Evolutionary conservation across 352 stramenopile species (phyloP).

Genomic region (Phytophthora ramorum): DNA sequence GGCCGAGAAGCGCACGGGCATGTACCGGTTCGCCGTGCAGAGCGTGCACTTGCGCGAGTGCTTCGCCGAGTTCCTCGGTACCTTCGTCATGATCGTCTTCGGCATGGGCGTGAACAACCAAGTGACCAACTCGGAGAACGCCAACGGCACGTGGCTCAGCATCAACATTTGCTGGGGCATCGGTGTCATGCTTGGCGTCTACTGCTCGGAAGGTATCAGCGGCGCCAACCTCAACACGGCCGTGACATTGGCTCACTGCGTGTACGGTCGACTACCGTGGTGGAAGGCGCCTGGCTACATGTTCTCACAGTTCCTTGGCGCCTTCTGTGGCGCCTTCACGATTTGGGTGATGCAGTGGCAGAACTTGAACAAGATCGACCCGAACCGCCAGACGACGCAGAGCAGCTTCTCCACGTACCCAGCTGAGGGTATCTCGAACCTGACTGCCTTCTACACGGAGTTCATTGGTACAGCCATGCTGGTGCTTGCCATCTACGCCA

Average conservation of each 20-base stretch:
- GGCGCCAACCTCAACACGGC: constrained; percentile 63
- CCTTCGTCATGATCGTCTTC: constrained; percentile 60
- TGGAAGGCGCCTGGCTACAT: constrained; percentile 53
- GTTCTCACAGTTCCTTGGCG: constrained; percentile 46
- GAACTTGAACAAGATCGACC: constrained; percentile 51
- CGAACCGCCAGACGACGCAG: constrained; percentile 43
- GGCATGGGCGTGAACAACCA: constrained; percentile 66
- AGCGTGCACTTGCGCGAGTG: constrained; percentile 47
- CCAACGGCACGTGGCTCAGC: constrained; percentile 60
- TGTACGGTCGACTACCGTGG: constrained; percentile 50
- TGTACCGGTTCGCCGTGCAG: constrained; percentile 39
- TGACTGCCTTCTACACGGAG: constrained; percentile 34
- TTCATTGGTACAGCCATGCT: constrained; percentile 61
- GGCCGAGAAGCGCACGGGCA: constrained; percentile 46
- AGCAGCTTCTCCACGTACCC: constrained; percentile 57
- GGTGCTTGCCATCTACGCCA: constrained; percentile 53
- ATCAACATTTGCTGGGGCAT: constrained; percentile 62
- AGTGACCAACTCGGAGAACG: constrained; percentile 45
- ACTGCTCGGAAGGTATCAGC: constrained; percentile 49
- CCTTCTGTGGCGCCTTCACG: constrained; percentile 43
- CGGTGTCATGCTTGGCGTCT: constrained; percentile 54
- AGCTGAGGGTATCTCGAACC: constrained; percentile 13
- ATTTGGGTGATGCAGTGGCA: constrained; percentile 59
- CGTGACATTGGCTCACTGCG: constrained; percentile 50
- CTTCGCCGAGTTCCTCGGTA: constrained; percentile 54